Evolutionary conservation across 169 alveolate genomes (phyloP), one percentile per base, ranked within the genome.

Genomic region (Blepharisma undulans): DNA sequence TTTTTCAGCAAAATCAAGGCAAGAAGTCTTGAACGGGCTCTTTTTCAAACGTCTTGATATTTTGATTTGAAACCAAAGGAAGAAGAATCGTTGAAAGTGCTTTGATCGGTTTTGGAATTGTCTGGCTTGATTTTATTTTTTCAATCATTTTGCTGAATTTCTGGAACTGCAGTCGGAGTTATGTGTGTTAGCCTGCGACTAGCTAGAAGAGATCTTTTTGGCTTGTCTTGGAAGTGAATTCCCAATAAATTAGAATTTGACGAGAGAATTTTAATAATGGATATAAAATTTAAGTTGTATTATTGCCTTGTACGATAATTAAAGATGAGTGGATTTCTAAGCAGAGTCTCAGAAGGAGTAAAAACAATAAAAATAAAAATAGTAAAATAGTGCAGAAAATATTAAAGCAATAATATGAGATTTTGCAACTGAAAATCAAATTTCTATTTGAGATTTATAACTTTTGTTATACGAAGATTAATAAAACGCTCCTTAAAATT

Each of bases 11-110:
- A 27, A 78, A 78, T 21, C 71, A 27, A 21, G 25, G 34, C 89
- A 32, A 72, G 59, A 21, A 86, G 22, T 32, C 72, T 61, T 21
- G 72, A 18, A 14, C 27, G 25, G 22, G 84, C 84, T 25, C 91
- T 61, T 86, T 86, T 60, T 85, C 91, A 86, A 18, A 86, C 84
- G 27, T 86, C 84, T 21, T 21, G 29, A 32, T 86, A 86, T 32
- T 84, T 84, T 4, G 79, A 84, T 29, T 76, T 48, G 14, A 48
- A 48, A 18, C 66, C 66, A 48, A 48, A 48, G 1, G 66, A 48
- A 48, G 66, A 48, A 48, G 66, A 48, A 48, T 48, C 66, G 66
- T 48, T 48, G 66, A 48, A 48, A 0, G 66, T 48, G 66, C 66
- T 48, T 48, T 48, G 66, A 12, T 48, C 66, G 7, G 14, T 48